These are phyloP conservation scores for Hyaloperonospora brassicae DNA, from an alignment of 352 stramenopile genomes.

Conservation along the genomic window DNA sequence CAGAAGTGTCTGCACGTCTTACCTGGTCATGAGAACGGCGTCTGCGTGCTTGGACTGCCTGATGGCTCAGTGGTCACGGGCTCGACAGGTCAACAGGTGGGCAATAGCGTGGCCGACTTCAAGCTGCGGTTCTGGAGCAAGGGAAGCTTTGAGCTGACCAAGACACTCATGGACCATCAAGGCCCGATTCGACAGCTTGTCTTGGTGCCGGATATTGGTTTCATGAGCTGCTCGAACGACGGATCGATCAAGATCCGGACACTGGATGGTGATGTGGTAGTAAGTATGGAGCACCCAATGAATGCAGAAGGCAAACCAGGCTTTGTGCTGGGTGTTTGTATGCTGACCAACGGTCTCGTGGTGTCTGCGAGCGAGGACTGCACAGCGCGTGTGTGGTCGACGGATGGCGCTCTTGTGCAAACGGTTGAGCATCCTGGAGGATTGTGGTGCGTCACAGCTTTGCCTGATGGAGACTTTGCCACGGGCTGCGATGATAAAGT, in stretches of 20 bases:
- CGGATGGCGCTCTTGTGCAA: slow-evolving; percentile 50
- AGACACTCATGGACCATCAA: slow-evolving; percentile 53
- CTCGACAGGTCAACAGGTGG: slow-evolving; percentile 67
- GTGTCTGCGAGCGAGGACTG: slow-evolving; percentile 81
- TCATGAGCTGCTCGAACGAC: slow-evolving; percentile 82
- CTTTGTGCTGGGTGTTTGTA: slow-evolving; percentile 66
- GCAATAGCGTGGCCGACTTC: slow-evolving; percentile 71
- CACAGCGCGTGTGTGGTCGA: slow-evolving; percentile 65
- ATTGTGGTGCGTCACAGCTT: slow-evolving; percentile 74
- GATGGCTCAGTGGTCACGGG: slow-evolving; percentile 64
- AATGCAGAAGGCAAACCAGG: slow-evolving; percentile 79
- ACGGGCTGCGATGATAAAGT: slow-evolving; percentile 92
- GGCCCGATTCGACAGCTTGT: slow-evolving; percentile 69
- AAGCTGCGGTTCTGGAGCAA: slow-evolving; percentile 69
- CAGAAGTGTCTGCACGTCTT: slow-evolving; percentile 52
- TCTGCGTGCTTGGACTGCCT: slow-evolving; percentile 62
- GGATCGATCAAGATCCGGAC: slow-evolving; percentile 64
- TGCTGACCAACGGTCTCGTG: slow-evolving; percentile 47
- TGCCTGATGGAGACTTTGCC: slow-evolving; percentile 85
- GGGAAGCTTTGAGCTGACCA: slow-evolving; percentile 36
- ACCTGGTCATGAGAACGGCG: slow-evolving; percentile 68
- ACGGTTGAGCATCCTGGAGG: slow-evolving; percentile 78
- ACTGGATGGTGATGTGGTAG: slow-evolving; percentile 49
- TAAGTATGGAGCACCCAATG: slow-evolving; percentile 64
- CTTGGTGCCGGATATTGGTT: slow-evolving; percentile 56